Conservation (phyloP, 192 early-diverging fungal species). For the Coemansia sp. region DNA sequence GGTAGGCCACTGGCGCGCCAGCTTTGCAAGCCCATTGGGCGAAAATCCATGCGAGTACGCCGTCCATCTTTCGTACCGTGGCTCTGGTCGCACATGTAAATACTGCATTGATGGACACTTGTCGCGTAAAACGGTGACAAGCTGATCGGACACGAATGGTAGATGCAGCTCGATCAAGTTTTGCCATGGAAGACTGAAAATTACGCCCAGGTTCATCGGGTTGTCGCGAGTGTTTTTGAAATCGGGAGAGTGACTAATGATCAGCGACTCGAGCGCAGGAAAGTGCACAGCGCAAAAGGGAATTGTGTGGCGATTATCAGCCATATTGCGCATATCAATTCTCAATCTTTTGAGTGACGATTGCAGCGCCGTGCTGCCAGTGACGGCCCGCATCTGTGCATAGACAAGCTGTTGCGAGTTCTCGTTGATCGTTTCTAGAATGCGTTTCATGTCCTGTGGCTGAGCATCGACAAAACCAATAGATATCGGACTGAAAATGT, state of each 20-base stretch:
- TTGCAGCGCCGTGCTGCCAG: slow-evolving; percentile 34
- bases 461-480: slow-evolving; percentile 30
- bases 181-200: slow-evolving; percentile 42
- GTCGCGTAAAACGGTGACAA: slow-evolving; percentile 19
- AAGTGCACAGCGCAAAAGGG: slow-evolving; percentile 49
- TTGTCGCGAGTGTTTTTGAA: slow-evolving; percentile 21
- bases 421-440: slow-evolving; percentile 36
- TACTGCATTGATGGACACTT: slow-evolving; percentile 44
- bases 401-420: slow-evolving; percentile 36
- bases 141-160: slow-evolving; percentile 42
- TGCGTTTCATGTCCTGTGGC: slow-evolving; percentile 31
- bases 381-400: slow-evolving; percentile 34
- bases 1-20: slow-evolving; percentile 36
- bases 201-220: slow-evolving; percentile 37
- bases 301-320: slow-evolving; percentile 22
- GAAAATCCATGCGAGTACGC: slow-evolving; percentile 41
- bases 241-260: slow-evolving; percentile 39
- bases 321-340: slow-evolving; percentile 42
- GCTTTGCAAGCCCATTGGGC: slow-evolving; percentile 24
- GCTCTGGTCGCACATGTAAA: slow-evolving; percentile 32
- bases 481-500: slow-evolving; percentile 31
- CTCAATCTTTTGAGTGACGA: slow-evolving; percentile 34
- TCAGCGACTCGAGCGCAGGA: slow-evolving; percentile 37
- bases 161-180: slow-evolving; percentile 37
- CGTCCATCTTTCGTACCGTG: slow-evolving; percentile 51